phyloP scores from a whole-genome alignment of 2,329 filamentous ascomycete genomes.

The Capronia epimyces region DNA sequence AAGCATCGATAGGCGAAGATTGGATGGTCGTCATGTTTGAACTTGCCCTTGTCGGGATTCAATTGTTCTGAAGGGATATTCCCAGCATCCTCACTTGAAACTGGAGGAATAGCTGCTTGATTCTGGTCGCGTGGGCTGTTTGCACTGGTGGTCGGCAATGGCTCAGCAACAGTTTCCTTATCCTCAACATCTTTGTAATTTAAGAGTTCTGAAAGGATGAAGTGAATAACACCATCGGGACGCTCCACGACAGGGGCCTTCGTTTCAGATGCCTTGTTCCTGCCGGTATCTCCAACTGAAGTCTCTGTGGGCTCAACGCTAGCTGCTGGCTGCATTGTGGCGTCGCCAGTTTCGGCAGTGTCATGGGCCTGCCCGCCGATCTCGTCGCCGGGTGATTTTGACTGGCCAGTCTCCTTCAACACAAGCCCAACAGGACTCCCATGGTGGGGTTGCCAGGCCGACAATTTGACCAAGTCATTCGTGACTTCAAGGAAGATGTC shows the following conservation, averaged over 20 bases:
- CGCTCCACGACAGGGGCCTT: constrained; percentile 85
- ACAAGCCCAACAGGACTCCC: constrained; percentile 13
- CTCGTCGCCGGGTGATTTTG: constrained; percentile 31
- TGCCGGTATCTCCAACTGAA: constrained; percentile 26
- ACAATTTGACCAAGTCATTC: constrained; percentile 73
- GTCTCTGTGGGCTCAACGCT: constrained; percentile 27
- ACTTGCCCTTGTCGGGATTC: constrained; percentile 64
- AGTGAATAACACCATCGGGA: constrained; percentile 91
- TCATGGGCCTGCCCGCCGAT: constrained; percentile 28
- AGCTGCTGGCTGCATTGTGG: constrained; percentile 16
- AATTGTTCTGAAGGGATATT: constrained; percentile 36
- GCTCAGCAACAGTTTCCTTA: constrained; percentile 51
- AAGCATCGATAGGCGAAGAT: constrained; percentile 97
- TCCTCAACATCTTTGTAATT: constrained; percentile 92
- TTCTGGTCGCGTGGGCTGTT: constrained; percentile 37
- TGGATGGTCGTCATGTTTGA: constrained; percentile 88
- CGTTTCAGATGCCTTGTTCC: constrained; percentile 58
- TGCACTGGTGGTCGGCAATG: constrained; percentile 30
- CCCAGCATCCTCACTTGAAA: constrained; percentile 12
- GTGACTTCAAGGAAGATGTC: constrained; percentile 81
- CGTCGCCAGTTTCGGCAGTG: not conserved
- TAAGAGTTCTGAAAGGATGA: constrained; percentile 83
- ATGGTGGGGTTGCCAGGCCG: constrained; percentile 20
- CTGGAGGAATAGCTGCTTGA: constrained; percentile 41
- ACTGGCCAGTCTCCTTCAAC: constrained; percentile 42